These are phyloP conservation scores for Suillus placidus DNA, from an alignment of 768 basidiomycete genomes.

Conservation along the genomic window DNA sequence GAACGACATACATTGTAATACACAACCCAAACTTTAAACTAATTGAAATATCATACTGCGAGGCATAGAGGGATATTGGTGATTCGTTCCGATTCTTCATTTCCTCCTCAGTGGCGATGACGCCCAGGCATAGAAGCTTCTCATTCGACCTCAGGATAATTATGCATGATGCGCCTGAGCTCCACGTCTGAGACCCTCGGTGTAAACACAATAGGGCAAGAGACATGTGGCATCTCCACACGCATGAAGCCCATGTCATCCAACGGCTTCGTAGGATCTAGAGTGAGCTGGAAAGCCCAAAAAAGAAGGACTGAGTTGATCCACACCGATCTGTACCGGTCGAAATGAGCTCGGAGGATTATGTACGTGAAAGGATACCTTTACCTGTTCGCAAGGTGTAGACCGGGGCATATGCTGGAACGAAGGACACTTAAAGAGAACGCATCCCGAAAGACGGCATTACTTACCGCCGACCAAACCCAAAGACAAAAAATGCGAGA, in stretches of 20 bases:
- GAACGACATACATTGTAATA: neutral
- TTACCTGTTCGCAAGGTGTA: neutral
- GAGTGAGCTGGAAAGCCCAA: slow-evolving; percentile 60
- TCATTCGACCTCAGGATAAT: neutral
- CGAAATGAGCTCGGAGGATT: neutral
- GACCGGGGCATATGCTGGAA: slow-evolving; percentile 29
- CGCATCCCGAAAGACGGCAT: neutral
- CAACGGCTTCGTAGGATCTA: slow-evolving; percentile 53
- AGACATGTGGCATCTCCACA: neutral
- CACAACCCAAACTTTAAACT: neutral
- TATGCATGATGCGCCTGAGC: neutral
- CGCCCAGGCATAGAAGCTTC: neutral
- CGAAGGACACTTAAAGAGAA: neutral
- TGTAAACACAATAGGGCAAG: neutral
- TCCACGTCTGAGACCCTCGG: neutral
- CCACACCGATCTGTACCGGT: slow-evolving; percentile 47
- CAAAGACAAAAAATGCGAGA: slow-evolving; percentile 48
- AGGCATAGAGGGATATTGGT: neutral
- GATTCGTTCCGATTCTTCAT: neutral
- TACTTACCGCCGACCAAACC: slow-evolving; percentile 43
- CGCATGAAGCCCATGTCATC: slow-evolving; percentile 32
- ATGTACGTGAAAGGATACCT: neutral
- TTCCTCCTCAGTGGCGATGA: neutral
- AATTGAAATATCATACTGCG: neutral
- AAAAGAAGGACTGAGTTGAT: slow-evolving; percentile 61